Percentiles rank a stretch among this genome's conserved stretches.
Evolutionary conservation across 192 early-diverging fungal genomes (phyloP).

Genomic region (Entomortierella chlamydospora): DNA sequence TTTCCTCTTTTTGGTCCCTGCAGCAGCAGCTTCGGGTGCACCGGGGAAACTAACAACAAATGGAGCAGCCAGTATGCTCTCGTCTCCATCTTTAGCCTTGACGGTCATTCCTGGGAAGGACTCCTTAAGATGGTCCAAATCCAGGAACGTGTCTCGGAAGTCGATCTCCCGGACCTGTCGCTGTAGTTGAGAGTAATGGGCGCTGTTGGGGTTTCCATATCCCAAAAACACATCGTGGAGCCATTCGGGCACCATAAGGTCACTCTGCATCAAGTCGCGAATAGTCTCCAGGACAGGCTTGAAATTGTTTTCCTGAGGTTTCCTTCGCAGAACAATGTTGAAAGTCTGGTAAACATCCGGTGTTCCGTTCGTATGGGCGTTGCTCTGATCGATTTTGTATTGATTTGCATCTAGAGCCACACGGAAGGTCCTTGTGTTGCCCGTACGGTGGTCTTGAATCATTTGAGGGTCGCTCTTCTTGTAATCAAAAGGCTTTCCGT

Average conservation of each 20-base stretch:
- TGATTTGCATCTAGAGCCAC: constrained; percentile 91
- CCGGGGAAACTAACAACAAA: constrained; percentile 82
- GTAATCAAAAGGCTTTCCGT: constrained; percentile 66
- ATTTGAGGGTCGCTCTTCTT: constrained; percentile 52
- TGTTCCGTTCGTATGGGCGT: constrained; percentile 55
- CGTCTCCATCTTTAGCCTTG: constrained; percentile 43
- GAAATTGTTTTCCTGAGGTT: constrained; percentile 94
- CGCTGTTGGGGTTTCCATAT: constrained; percentile 91
- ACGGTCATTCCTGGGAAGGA: constrained; percentile 71
- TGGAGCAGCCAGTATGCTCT: constrained; percentile 66
- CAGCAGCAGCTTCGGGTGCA: constrained; percentile 20
- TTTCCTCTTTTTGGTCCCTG: constrained; percentile 48
- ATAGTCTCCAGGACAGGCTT: constrained; percentile 92
- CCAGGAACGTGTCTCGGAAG: constrained; percentile 91
- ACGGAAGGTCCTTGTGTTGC: constrained; percentile 71
- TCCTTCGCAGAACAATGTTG: constrained; percentile 90
- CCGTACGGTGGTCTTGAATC: constrained; percentile 56
- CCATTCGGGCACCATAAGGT: constrained; percentile 91
- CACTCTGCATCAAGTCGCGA: constrained; percentile 87
- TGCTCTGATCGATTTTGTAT: constrained; percentile 75
- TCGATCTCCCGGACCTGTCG: constrained; percentile 70
- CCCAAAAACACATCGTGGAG: constrained; percentile 91
- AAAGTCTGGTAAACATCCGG: constrained; percentile 84
- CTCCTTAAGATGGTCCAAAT: constrained; percentile 79
- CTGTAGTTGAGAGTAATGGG: constrained; percentile 74